Evolutionary conservation across 306 rosid species (phyloP).

Genomic region (Quercus engelmannii): DNA sequence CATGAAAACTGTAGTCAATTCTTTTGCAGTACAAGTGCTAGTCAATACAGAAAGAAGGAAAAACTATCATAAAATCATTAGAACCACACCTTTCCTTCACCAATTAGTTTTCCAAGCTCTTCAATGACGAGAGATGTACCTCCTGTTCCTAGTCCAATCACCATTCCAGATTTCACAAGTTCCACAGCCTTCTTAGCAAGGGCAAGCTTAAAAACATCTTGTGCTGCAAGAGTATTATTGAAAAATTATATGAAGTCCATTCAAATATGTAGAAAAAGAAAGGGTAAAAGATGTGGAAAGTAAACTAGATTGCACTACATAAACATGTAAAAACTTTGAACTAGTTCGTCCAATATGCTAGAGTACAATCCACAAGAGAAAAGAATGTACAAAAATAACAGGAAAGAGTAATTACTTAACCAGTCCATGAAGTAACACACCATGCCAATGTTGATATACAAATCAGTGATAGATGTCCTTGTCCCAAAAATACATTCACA

Average conservation of each 20-base stretch:
- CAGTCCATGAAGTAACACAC: no score
- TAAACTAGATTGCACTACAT: not conserved
- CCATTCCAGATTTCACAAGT: constrained; percentile 21
- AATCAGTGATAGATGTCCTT: no score
- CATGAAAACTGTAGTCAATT: no score
- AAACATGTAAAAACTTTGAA: not conserved
- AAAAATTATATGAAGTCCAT: not conserved
- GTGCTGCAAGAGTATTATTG: constrained; percentile 5
- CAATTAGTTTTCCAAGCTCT: constrained; percentile 20
- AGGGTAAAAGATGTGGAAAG: not conserved
- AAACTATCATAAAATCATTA: not conserved
- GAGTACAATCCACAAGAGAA: not conserved
- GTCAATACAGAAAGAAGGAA: not conserved
- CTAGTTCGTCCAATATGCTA: no score
- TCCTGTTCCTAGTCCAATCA: constrained; percentile 17
- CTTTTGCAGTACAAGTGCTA: no score
- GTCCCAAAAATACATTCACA: no score
- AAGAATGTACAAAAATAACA: no score
- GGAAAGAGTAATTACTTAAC: no score
- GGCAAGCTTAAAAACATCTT: constrained; percentile 15
- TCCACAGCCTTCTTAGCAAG: constrained; percentile 20
- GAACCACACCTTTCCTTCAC: constrained; percentile 19
- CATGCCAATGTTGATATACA: no score
- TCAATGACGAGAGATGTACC: constrained; percentile 14
- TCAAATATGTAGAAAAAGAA: not conserved